Evolutionary conservation across 2,329 filamentous ascomycete genomes (phyloP), one percentile per base, ranked within the genome.

Genomic region (Colletotrichum liriopes): DNA sequence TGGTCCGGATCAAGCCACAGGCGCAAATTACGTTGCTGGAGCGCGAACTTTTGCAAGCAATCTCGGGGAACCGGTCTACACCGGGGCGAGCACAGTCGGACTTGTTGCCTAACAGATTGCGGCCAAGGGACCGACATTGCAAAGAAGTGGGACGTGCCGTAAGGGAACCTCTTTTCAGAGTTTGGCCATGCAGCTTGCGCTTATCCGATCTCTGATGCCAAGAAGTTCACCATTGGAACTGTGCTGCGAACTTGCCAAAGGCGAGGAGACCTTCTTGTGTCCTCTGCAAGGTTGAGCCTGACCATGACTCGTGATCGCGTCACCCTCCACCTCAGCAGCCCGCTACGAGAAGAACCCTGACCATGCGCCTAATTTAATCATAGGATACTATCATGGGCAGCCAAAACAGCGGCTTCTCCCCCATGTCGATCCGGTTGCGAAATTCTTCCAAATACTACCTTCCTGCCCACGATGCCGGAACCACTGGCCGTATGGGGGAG

Each of bases 221-320:
- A 43, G 11, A 11, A 1, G 26, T 12, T 51, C 37, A 52, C 45
- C 41, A 52, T 51, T 52, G 43, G 60, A 35, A 16, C 14, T 32
- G 39, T 65, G 54, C 35, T 23, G 26, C 55, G 18, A 56, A 35
- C 54, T 35, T 59, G 35, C 45, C 39, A n/a, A 12, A 12, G 16
- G 5, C 20, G 18, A 45, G 8, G 3, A 32, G 32, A 9, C 35
- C 35, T 39, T 39, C 54, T 32, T 35, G 37, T 12, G n/a, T 59
- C 20, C 55, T 12, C 14, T 37, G 51, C 5, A 58, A 54, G 35
- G 41, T 64, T 20, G 49, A 61, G 29, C 3, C 18, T 37, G 29
- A 52, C 41, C 32, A 67, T 71, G 68, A 71, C 68, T 71, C 68
- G 63, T 11, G 32, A 71, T 67, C 47, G 32, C 56, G 20, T 67